A percentile compares a stretch with the other conserved stretches of the same genome.
Evolutionary conservation across 2,329 filamentous ascomycete genomes (phyloP).

Genomic region (Samsoniella hepiali): DNA sequence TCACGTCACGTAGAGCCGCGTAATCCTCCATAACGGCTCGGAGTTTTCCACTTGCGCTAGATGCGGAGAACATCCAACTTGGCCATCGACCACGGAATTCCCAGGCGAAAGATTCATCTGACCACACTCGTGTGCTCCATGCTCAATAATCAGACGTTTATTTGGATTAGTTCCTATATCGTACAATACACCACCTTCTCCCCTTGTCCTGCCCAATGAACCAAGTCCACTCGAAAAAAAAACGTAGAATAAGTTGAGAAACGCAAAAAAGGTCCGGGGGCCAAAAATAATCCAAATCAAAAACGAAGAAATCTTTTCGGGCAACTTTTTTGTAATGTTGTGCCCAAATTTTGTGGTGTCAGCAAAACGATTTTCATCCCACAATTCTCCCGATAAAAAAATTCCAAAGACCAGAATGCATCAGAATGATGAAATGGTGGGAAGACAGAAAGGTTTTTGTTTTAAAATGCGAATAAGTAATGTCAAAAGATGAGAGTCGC

Average conservation of each 20-base stretch:
- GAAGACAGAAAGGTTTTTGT: not conserved
- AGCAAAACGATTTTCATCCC: not conserved
- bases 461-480: not conserved
- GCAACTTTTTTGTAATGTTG: not conserved
- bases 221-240: not conserved
- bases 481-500: not conserved
- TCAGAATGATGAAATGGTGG: constrained; percentile 7
- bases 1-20: too few species aligned
- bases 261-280: not conserved
- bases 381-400: constrained; percentile 3
- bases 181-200: constrained; percentile 12
- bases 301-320: not conserved
- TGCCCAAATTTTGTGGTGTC: not conserved
- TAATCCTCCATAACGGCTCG: too few species aligned
- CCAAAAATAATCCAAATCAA: constrained; percentile 4
- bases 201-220: not conserved
- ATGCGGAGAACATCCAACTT: too few species aligned
- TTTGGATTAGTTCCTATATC: constrained; percentile 16
- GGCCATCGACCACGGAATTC: too few species aligned
- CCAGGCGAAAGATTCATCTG: too few species aligned
- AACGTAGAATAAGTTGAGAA: not conserved
- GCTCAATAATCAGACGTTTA: constrained; percentile 14
- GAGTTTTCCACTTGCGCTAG: too few species aligned
- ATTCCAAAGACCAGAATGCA: constrained; percentile 6
- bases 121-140: not conserved